A percentile compares a stretch with the other conserved stretches of the same genome.
Evolutionary conservation across 1,284 basidiomycete species (phyloP).

Genomic region (Trichosporon coremiiforme): DNA sequence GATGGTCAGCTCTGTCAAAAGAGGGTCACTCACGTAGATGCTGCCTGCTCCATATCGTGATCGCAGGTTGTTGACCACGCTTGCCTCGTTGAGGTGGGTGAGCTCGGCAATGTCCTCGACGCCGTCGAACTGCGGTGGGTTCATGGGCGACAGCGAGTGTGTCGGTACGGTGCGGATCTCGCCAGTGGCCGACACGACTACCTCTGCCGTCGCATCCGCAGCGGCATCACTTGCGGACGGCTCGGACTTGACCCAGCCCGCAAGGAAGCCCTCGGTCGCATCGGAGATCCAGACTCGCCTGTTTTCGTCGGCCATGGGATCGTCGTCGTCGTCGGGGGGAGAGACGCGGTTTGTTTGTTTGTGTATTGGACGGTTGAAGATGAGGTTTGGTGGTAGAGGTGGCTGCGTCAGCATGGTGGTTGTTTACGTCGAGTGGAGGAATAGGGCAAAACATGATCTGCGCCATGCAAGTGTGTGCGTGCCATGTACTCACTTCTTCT

Average conservation of each 20-base stretch:
- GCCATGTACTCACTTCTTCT: conserved; percentile 68
- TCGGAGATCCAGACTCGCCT: conserved; percentile 57
- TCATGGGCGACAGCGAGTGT: conserved; percentile 87
- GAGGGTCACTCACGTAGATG: conserved; percentile 77
- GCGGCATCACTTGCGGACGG: conserved; percentile 32
- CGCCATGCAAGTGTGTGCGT: not conserved
- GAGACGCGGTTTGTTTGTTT: not conserved
- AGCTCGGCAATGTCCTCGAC: conserved; percentile 98
- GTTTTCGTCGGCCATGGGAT: conserved; percentile 22
- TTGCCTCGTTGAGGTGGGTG: conserved; percentile 97
- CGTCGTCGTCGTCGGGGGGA: not conserved
- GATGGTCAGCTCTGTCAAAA: conserved; percentile 19
- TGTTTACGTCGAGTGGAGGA: not conserved
- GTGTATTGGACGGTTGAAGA: conserved; percentile 18
- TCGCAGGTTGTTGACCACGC: conserved; percentile 94
- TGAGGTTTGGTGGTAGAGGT: not conserved
- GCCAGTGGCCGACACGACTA: conserved; percentile 49
- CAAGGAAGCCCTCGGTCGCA: conserved; percentile 48
- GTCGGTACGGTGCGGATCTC: conserved; percentile 66
- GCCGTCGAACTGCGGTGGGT: conserved; percentile 97
- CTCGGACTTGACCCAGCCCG: conserved; percentile 56
- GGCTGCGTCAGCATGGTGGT: conserved; percentile 7
- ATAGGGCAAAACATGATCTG: conserved; percentile 7
- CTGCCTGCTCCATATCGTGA: conserved; percentile 86
- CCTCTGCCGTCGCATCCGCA: conserved; percentile 46